Conservation (phyloP, 1,139 yeast genomes). For the Saccharomycopsis hybrid region DNA sequence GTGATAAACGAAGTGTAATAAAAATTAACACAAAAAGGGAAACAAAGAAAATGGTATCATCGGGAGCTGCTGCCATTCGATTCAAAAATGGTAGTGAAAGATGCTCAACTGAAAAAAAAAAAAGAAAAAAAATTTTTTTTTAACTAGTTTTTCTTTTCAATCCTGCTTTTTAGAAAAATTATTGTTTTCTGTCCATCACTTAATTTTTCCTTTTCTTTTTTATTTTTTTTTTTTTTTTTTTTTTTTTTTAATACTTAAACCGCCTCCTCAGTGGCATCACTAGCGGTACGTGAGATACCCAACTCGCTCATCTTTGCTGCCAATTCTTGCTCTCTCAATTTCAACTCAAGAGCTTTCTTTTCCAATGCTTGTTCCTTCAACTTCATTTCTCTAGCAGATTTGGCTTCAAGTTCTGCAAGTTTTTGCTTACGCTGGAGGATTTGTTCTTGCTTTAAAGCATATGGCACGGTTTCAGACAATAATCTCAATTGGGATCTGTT, state of each 20-base stretch:
- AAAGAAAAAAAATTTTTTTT: too few species aligned
- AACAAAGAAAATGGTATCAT: too few species aligned
- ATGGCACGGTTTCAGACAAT: conserved; percentile 76
- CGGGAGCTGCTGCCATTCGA: too few species aligned
- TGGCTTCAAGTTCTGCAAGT: conserved; percentile 71
- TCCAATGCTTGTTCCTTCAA: conserved; percentile 70
- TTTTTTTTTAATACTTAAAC: not conserved
- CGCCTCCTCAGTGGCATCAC: not conserved
- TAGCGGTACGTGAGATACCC: conserved; percentile 6
- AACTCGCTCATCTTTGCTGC: conserved; percentile 12
- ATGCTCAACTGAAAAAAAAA: too few species aligned
- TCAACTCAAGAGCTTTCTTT: conserved; percentile 67
- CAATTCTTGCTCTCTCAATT: conserved; percentile 53
- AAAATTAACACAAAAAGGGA: too few species aligned
- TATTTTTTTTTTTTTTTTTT: not conserved
- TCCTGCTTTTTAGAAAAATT: too few species aligned
- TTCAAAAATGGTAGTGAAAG: too few species aligned
- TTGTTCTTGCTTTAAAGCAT: conserved; percentile 69
- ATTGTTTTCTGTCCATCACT: too few species aligned
- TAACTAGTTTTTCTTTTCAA: too few species aligned
- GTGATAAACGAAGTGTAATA: too few species aligned
- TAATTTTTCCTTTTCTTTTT: not conserved
- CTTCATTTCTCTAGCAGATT: conserved; percentile 67
- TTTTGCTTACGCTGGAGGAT: conserved; percentile 69
- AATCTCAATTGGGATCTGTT: conserved; percentile 63